Percentiles rank a stretch among this genome's conserved stretches.
Evolutionary conservation across 805 yeast genomes (phyloP).

Genomic region (Ogataea pignaliae): DNA sequence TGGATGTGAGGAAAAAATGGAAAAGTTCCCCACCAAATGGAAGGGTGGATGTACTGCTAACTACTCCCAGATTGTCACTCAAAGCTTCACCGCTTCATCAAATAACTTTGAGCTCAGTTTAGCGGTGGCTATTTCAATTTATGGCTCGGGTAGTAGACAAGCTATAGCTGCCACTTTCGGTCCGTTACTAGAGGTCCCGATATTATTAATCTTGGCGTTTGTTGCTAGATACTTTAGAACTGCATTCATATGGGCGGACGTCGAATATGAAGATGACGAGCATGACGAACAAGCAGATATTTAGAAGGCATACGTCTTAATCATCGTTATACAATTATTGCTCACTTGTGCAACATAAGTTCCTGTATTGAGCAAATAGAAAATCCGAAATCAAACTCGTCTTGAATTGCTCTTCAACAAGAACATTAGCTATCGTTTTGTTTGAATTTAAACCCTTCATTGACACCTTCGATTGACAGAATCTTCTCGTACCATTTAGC

Average conservation of each 20-base stretch:
- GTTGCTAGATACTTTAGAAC: conserved; percentile 32
- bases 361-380: too few species aligned
- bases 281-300: too few species aligned
- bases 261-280: too few species aligned
- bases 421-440: too few species aligned
- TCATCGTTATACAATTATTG: too few species aligned
- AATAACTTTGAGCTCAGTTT: conserved; percentile 55
- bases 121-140: conserved; percentile 48
- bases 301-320: too few species aligned
- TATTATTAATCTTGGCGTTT: conserved; percentile 36
- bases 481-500: too few species aligned
- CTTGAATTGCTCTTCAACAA: too few species aligned
- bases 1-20: conserved; percentile 34
- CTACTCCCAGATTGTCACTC: conserved; percentile 42
- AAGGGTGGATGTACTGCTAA: conserved; percentile 32
- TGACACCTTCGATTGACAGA: too few species aligned
- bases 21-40: conserved; percentile 15
- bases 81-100: conserved; percentile 53
- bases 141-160: conserved; percentile 48
- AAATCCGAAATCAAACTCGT: too few species aligned
- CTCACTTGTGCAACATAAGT: too few species aligned
- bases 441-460: too few species aligned
- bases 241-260: conserved; percentile 29
- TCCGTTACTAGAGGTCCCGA: conserved; percentile 56
- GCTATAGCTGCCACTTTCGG: conserved; percentile 59